phyloP scores from a whole-genome alignment of 345 rosid genomes.

The Citropsis articulata region DNA sequence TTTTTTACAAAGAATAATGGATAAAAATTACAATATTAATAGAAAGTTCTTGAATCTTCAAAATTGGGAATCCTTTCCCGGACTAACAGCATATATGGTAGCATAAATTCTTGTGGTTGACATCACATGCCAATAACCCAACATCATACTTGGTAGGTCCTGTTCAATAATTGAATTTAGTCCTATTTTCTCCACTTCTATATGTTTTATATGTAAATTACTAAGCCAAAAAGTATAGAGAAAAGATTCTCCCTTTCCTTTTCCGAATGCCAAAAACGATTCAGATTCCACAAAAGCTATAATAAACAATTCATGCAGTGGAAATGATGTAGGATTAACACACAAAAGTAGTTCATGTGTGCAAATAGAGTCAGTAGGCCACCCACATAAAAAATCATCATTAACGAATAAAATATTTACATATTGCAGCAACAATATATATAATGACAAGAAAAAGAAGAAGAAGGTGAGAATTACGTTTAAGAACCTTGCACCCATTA shows the following conservation, averaged over 20 bases:
- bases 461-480: not conserved
- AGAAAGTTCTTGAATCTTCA: not conserved
- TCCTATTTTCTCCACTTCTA: not conserved
- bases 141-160: not conserved
- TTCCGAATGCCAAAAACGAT: not conserved
- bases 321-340: constrained; percentile 3
- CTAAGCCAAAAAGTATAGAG: too few species aligned
- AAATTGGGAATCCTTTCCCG: not conserved
- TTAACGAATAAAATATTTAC: too few species aligned
- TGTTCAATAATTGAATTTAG: not conserved
- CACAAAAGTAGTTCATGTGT: not conserved
- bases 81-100: not conserved
- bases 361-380: not conserved
- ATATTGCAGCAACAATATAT: too few species aligned
- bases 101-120: not conserved
- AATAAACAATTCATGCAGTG: not conserved
- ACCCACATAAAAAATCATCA: not conserved
- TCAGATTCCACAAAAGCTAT: constrained; percentile 3
- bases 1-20: not conserved
- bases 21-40: not conserved
- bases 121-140: not conserved
- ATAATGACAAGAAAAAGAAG: too few species aligned
- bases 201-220: not conserved
- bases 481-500: not conserved
- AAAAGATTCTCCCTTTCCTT: not conserved